Percentiles rank a stretch among this genome's conserved stretches.
These are phyloP conservation scores for Zygosaccharomyces kombuchaensis DNA, from an alignment of 805 yeast species.

Conservation along the genomic window DNA sequence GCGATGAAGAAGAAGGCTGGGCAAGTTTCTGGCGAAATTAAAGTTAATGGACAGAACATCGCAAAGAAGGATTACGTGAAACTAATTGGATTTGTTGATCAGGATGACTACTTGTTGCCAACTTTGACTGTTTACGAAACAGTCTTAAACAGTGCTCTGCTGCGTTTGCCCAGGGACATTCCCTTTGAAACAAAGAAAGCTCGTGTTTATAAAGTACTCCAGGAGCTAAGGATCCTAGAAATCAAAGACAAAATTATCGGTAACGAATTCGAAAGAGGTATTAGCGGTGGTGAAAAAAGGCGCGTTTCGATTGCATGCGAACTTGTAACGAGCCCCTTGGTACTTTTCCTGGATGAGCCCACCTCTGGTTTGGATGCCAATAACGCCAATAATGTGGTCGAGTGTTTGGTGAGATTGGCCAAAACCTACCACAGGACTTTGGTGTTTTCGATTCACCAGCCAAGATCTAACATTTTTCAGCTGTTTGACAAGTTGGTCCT, in stretches of 20 bases:
- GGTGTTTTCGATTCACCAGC: constrained; percentile 93
- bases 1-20: constrained; percentile 89
- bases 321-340: constrained; percentile 80
- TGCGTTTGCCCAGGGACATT: constrained; percentile 82
- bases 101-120: constrained; percentile 85
- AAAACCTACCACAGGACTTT: constrained; percentile 80
- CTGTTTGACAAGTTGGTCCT: constrained; percentile 78
- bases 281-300: constrained; percentile 78
- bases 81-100: constrained; percentile 91
- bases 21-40: constrained; percentile 55
- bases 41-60: constrained; percentile 60
- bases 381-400: constrained; percentile 89
- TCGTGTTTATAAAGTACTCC: constrained; percentile 78
- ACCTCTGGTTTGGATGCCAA: constrained; percentile 94
- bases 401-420: constrained; percentile 74
- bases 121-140: constrained; percentile 96
- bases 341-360: constrained; percentile 84
- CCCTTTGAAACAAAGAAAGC: constrained; percentile 64
- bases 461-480: constrained; percentile 91
- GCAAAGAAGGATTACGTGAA: constrained; percentile 48
- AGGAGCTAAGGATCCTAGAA: constrained; percentile 75
- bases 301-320: constrained; percentile 94
- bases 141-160: constrained; percentile 82
- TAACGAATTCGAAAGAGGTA: constrained; percentile 83
- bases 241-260: constrained; percentile 87